Evolutionary conservation across 306 rosid species (phyloP).

Genomic region (Erythrophleum fordii): DNA sequence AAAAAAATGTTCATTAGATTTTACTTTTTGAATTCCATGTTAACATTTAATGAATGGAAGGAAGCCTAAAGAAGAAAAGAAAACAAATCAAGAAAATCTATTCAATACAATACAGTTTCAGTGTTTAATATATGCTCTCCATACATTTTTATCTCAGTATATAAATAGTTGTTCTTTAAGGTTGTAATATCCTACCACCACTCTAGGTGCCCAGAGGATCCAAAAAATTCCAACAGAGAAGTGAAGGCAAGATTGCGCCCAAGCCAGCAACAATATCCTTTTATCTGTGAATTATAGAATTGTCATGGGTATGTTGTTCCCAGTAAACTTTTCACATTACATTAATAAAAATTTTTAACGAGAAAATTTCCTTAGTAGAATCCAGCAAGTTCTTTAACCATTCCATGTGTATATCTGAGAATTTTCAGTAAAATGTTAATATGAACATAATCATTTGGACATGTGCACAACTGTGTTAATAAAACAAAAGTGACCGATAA

Average conservation of each 20-base stretch:
- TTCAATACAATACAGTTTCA: conserved; percentile 16
- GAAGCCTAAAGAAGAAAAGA: conserved; percentile 23
- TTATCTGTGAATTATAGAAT: conserved; percentile 70
- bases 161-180: conserved; percentile 24
- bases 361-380: conserved; percentile 3
- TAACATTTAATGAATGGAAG: conserved; percentile 30
- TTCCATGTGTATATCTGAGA: neutral
- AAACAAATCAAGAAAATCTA: conserved; percentile 12
- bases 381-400: conserved; percentile 21
- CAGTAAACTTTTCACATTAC: conserved; percentile 17
- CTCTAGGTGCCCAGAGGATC: conserved; percentile 94
- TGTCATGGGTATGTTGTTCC: conserved; percentile 29
- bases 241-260: conserved; percentile 90
- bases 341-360: neutral
- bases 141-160: conserved; percentile 12
- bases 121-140: conserved; percentile 23
- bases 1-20: conserved; percentile 13
- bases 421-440: neutral
- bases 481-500: neutral
- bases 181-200: conserved; percentile 72
- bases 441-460: neutral
- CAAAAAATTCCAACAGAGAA: conserved; percentile 78
- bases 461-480: neutral
- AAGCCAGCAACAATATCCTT: conserved; percentile 86
- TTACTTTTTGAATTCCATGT: conserved; percentile 10